A percentile compares a stretch with the other conserved stretches of the same genome.
These are phyloP conservation scores for Amylostereum chailletii DNA, from an alignment of 1,284 basidiomycete genomes.

Conservation along the genomic window DNA sequence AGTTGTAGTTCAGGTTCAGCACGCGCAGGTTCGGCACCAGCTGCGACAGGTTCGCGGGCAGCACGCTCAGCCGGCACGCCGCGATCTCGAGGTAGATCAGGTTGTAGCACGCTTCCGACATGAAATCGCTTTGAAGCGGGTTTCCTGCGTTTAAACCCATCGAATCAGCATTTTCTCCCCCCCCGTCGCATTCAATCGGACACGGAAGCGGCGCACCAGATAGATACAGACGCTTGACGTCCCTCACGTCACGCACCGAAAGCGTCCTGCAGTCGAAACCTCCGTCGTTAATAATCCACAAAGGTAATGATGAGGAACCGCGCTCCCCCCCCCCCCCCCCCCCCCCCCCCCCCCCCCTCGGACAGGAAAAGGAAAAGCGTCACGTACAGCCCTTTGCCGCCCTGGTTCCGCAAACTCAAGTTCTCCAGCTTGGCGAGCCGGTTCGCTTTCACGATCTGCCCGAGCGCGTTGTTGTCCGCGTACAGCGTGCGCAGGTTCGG, in stretches of 20 bases:
- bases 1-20: constrained; percentile 95
- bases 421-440: constrained; percentile 75
- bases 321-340: background rate
- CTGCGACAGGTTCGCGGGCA: constrained; percentile 62
- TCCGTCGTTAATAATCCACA: background rate
- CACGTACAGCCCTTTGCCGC: constrained; percentile 64
- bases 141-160: constrained; percentile 29
- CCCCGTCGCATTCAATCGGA: constrained; percentile 16
- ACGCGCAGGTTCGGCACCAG: constrained; percentile 84
- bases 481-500: constrained; percentile 84
- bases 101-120: constrained; percentile 71
- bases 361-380: background rate
- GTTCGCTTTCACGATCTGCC: constrained; percentile 41
- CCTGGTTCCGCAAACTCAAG: constrained; percentile 86
- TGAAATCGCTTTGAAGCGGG: constrained; percentile 34
- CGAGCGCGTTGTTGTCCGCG: constrained; percentile 80
- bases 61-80: constrained; percentile 73
- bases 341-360: background rate
- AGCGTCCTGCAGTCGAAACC: constrained; percentile 31
- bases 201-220: constrained; percentile 49
- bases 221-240: constrained; percentile 89
- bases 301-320: constrained; percentile 12
- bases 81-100: constrained; percentile 91
- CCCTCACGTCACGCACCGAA: constrained; percentile 69
- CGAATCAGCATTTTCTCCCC: background rate